phyloP scores from a whole-genome alignment of 306 rosid species.

The Prunus armeniaca region DNA sequence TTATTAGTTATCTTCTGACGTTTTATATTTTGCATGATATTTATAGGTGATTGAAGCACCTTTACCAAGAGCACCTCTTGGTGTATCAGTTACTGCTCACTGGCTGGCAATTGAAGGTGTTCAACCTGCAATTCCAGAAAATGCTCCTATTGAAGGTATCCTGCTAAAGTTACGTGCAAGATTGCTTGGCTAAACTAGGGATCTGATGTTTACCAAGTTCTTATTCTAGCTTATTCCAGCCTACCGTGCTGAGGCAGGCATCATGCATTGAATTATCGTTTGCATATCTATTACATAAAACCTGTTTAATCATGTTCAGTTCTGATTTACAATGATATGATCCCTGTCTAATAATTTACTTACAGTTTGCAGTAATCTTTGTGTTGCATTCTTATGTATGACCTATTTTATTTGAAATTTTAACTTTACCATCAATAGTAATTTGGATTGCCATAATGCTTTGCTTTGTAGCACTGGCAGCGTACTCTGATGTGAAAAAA shows the following conservation, averaged over 20 bases:
- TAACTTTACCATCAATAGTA: conserved; percentile 17
- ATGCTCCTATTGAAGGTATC: conserved; percentile 65
- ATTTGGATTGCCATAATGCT: conserved; percentile 22
- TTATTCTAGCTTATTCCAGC: not conserved
- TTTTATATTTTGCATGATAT: conserved; percentile 20
- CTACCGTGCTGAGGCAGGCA: conserved; percentile 1
- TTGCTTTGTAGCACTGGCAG: conserved; percentile 39
- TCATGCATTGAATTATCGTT: not conserved
- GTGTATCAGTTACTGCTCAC: conserved; percentile 63
- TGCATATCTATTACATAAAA: not conserved
- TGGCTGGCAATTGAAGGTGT: conserved; percentile 98
- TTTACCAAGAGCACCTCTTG: conserved; percentile 72
- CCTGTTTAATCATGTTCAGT: not conserved
- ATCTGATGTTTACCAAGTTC: conserved; percentile 10
- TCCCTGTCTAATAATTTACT: not conserved
- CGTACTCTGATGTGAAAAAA: conserved; percentile 55
- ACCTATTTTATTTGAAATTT: not conserved
- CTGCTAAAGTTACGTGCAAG: conserved; percentile 18
- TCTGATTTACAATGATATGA: not conserved
- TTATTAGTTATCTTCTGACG: conserved; percentile 13
- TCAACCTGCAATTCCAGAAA: conserved; percentile 86
- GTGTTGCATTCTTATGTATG: not conserved
- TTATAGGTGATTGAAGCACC: conserved; percentile 69
- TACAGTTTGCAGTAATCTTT: not conserved
- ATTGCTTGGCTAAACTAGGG: conserved; percentile 8